Evolutionary conservation across 2,329 filamentous ascomycete species (phyloP).

Genomic region (Monilinia fructicola): DNA sequence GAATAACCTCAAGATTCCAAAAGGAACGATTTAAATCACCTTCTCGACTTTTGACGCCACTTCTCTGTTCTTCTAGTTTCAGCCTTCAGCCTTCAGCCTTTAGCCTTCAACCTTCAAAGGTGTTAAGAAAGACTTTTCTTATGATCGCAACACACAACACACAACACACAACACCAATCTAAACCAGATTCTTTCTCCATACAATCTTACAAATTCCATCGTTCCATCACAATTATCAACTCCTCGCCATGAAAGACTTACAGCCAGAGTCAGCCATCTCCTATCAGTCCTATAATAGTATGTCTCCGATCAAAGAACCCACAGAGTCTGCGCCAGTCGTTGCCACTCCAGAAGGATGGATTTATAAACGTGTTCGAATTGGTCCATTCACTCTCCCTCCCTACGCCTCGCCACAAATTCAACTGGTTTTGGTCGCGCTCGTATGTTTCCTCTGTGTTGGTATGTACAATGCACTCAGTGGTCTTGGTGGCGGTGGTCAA

Average conservation of each 20-base stretch:
- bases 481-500: slow-evolving; percentile 62
- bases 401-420: slow-evolving; percentile 72
- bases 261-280: slow-evolving; percentile 15
- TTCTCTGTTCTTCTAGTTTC: not conserved
- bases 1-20: not conserved
- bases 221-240: not conserved
- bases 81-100: not conserved
- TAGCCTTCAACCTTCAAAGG: not conserved
- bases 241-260: slow-evolving; percentile 9
- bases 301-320: not conserved
- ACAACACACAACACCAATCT: not conserved
- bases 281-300: slow-evolving; percentile 16
- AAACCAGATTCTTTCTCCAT: not conserved
- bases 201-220: not conserved
- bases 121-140: not conserved
- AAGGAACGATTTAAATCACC: not conserved
- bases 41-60: not conserved
- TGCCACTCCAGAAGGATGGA: slow-evolving; percentile 18
- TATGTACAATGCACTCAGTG: slow-evolving; percentile 66
- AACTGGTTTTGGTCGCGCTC: slow-evolving; percentile 67
- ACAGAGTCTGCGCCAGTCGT: not conserved
- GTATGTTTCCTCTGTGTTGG: slow-evolving; percentile 70
- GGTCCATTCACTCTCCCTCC: slow-evolving; percentile 56
- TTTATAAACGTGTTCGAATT: slow-evolving; percentile 14
- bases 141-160: not conserved